phyloP scores from a whole-genome alignment of 805 yeast genomes.

The Pichia thaimueangensis region DNA sequence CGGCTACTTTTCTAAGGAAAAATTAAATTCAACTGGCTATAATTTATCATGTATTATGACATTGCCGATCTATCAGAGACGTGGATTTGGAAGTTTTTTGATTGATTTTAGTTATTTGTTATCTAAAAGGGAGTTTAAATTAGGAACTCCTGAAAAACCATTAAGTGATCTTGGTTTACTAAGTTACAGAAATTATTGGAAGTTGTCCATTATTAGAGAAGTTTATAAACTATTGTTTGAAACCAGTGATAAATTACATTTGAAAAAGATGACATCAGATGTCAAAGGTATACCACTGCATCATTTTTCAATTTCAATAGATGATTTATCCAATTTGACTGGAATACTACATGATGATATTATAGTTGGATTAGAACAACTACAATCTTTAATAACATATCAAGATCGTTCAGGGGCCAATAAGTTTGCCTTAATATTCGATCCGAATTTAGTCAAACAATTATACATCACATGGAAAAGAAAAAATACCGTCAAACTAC shows the following conservation, averaged over 20 bases:
- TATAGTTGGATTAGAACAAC: conserved; percentile 75
- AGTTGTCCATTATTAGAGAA: conserved; percentile 49
- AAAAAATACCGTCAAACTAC: conserved; percentile 47
- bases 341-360: conserved; percentile 89
- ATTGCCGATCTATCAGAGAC: conserved; percentile 77
- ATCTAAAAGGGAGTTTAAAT: conserved; percentile 64
- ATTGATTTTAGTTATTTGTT: conserved; percentile 86
- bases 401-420: conserved; percentile 35
- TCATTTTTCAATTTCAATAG: conserved; percentile 39
- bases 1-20: conserved; percentile 92
- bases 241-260: conserved; percentile 4
- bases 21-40: conserved; percentile 64
- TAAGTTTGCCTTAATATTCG: conserved; percentile 48
- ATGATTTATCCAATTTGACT: conserved; percentile 57
- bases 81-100: conserved; percentile 82
- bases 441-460: conserved; percentile 36
- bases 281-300: conserved; percentile 5
- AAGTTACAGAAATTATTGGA: conserved; percentile 88
- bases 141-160: conserved; percentile 96
- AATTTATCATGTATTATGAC: conserved; percentile 90
- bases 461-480: conserved; percentile 45
- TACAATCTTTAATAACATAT: conserved; percentile 45
- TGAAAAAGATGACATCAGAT: background rate
- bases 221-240: conserved; percentile 24
- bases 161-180: conserved; percentile 77